Evolutionary conservation across 768 basidiomycete species (phyloP).

Genomic region (Psilocybe azurescens): DNA sequence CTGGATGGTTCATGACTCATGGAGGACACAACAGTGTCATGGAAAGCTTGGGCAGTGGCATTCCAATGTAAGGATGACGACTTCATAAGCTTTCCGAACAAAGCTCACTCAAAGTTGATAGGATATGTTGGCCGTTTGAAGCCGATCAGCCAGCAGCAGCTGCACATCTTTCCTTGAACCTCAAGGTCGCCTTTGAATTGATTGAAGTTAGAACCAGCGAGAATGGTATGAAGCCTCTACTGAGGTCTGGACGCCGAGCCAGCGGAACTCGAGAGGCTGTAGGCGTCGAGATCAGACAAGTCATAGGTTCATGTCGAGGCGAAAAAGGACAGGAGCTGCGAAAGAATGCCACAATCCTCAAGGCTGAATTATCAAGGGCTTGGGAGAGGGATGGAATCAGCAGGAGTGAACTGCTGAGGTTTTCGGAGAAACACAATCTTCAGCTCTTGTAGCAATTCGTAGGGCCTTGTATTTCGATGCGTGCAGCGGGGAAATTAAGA

Average conservation of each 20-base stretch:
- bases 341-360: slow-evolving; percentile 1
- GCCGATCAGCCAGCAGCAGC: slow-evolving; percentile 17
- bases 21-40: slow-evolving; percentile 17
- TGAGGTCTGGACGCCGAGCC: slow-evolving; percentile 8
- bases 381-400: slow-evolving; percentile 12
- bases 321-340: slow-evolving; percentile 12
- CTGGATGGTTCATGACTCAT: slow-evolving; percentile 20
- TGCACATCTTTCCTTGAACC: slow-evolving; percentile 10
- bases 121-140: slow-evolving; percentile 18
- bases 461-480: neutral
- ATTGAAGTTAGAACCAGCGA: slow-evolving; percentile 17
- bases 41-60: slow-evolving; percentile 14
- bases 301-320: slow-evolving; percentile 11
- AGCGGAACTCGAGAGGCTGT: slow-evolving; percentile 17
- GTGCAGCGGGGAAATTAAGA: neutral
- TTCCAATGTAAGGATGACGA: slow-evolving; percentile 12
- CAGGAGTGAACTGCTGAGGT: slow-evolving; percentile 1
- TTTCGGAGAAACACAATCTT: neutral
- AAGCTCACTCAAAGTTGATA: neutral
- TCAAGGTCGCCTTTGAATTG: slow-evolving; percentile 18
- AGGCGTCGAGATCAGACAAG: slow-evolving; percentile 13
- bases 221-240: slow-evolving; percentile 9
- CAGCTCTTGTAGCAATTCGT: neutral
- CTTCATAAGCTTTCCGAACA: neutral
- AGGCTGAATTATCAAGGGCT: slow-evolving; percentile 1